phyloP scores from a whole-genome alignment of 169 alveolate genomes.

The Plasmodium gaboni region DNA sequence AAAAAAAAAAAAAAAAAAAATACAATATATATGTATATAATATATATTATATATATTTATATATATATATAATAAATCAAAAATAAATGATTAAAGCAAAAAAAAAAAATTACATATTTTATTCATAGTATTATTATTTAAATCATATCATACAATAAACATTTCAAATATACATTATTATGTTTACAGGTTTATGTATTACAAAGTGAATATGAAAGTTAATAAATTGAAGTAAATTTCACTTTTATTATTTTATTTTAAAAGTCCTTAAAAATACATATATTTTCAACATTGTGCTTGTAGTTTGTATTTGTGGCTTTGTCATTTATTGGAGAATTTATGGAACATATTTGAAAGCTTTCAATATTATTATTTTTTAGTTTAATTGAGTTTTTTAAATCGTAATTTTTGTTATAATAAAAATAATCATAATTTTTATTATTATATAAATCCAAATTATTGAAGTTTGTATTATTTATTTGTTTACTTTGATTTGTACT shows the following conservation, averaged over 20 bases:
- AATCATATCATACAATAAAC: no score
- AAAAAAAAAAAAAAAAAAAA: not conserved
- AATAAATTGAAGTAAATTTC: not conserved
- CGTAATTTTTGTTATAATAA: constrained; percentile 1
- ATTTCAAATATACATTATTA: not conserved
- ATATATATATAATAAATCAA: not conserved
- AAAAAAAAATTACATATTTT: no score
- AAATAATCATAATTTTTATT: not conserved
- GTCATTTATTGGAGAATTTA: constrained; percentile 15
- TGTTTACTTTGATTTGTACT: constrained; percentile 4
- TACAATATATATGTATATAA: not conserved
- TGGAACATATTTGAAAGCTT: constrained; percentile 69
- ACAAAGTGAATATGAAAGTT: not conserved
- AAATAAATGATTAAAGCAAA: no score
- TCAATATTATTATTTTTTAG: constrained; percentile 64
- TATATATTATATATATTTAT: not conserved
- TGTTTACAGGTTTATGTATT: constrained; percentile 9
- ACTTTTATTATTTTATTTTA: not conserved
- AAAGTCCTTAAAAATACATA: constrained; percentile 62
- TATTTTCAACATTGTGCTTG: constrained; percentile 34
- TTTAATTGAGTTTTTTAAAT: constrained; percentile 15
- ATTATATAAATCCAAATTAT: not conserved
- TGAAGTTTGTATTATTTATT: not conserved
- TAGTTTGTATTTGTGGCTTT: constrained; percentile 13
- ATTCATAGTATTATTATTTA: no score